Conservation (phyloP, 108 stramenopile genomes). For the Discostella stelligeroides region DNA sequence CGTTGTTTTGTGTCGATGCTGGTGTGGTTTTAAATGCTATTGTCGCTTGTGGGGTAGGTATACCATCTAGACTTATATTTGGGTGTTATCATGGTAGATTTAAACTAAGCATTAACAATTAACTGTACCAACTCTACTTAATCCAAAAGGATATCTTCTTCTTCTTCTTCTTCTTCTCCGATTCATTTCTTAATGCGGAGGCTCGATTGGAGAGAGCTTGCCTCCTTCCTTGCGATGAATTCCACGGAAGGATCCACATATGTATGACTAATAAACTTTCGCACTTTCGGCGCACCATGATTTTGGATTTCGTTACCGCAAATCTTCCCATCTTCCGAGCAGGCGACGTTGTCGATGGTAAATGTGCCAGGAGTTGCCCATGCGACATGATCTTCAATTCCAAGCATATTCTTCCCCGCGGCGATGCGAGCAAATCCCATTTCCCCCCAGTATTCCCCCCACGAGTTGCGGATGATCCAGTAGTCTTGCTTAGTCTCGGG, state of each 20-base stretch:
- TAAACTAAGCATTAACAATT: too few species aligned
- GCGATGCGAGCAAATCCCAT: constrained; percentile 73
- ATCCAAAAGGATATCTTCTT: too few species aligned
- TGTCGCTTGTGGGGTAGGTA: too few species aligned
- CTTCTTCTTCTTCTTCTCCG: neutral
- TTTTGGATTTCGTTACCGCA: constrained; percentile 45
- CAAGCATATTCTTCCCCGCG: constrained; percentile 80
- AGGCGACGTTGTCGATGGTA: constrained; percentile 58
- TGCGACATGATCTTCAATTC: constrained; percentile 75
- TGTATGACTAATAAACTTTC: constrained; percentile 18
- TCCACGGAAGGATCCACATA: constrained; percentile 39
- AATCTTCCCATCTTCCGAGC: constrained; percentile 58
- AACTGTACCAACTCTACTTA: neutral
- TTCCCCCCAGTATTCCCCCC: constrained; percentile 61
- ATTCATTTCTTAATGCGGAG: constrained; percentile 3
- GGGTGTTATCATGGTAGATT: too few species aligned
- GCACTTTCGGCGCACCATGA: constrained; percentile 2
- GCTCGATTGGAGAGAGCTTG: neutral
- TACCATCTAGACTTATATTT: too few species aligned
- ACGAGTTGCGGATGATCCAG: constrained; percentile 92
- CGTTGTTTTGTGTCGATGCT: too few species aligned
- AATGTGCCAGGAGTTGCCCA: constrained; percentile 84
- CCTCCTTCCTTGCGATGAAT: constrained; percentile 28
- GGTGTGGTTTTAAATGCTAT: too few species aligned
- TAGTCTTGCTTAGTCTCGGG: constrained; percentile 60